Evolutionary conservation across 225 moss, liverwort and hornwort species (phyloP), one percentile per base, ranked within the genome.

Genomic region (Sphagnum contortum): DNA sequence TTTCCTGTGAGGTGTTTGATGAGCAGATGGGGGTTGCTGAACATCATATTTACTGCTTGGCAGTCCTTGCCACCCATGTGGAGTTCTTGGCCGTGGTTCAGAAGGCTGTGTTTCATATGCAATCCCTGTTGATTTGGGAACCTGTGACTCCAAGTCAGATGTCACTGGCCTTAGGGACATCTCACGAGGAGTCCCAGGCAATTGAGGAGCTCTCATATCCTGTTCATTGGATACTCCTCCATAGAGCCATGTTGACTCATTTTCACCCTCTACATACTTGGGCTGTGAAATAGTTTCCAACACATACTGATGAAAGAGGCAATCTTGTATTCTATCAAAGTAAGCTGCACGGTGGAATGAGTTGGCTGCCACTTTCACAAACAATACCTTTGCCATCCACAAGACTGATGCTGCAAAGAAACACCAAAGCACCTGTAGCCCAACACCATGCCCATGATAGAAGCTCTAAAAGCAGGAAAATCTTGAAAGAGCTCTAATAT

Each of bases 301-400:
- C 60, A 98, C 98, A 51, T 91, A 93, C 45, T 98, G 98, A 81
- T 98, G 90, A 79, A 98, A 98, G 11, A 98, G 76, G 70, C 92
- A 93, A 78, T 98, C 98, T 64, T 98, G 98, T 46, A 98, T 92
- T 65, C 98, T 83, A 74, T 98, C 98, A 75, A 98, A 98, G 72
- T 98, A 98, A 51, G 98, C 98, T 69, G 98, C 98, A 58, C 98
- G 88, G 55, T 98, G 98, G 74, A 98, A 98, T 66, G 77, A 93
- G 70, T 98, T 98, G 62, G 98, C 98, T 71, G 93, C 92, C 13
- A 91, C 73, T 79, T 98, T 98, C 48, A 98, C 93, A 9, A 89
- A 93, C 64, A 98, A 73, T 69, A 98, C 88, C 69, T 98, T 98
- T 48, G 79, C 61, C 91, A 98, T 91, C 98, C 93, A 91, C 70